Percentiles rank a stretch among this genome's conserved stretches.
Evolutionary conservation across 768 basidiomycete genomes (phyloP).

Genomic region (Pulveroboletus sp.): DNA sequence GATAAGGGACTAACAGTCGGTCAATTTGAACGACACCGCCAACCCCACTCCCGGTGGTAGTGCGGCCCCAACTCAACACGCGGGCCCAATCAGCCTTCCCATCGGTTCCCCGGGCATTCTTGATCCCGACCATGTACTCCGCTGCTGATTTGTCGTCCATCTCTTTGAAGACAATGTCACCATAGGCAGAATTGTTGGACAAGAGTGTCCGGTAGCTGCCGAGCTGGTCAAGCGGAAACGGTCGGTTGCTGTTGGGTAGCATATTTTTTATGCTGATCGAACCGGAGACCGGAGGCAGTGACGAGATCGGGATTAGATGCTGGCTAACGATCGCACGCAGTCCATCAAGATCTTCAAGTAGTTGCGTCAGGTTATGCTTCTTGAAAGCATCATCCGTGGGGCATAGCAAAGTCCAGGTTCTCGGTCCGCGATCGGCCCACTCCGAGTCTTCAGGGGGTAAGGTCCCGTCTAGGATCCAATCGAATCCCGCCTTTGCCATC

Average conservation of each 20-base stretch:
- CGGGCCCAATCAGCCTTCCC: slow-evolving; percentile 61
- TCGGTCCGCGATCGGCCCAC: slow-evolving; percentile 52
- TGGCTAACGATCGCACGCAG: slow-evolving; percentile 67
- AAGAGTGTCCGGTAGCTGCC: slow-evolving; percentile 76
- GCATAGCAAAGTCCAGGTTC: slow-evolving; percentile 86
- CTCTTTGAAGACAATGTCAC: slow-evolving; percentile 77
- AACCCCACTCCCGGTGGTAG: slow-evolving; percentile 65
- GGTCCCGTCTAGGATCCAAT: slow-evolving; percentile 89
- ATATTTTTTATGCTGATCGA: slow-evolving; percentile 30
- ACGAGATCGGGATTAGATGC: slow-evolving; percentile 62
- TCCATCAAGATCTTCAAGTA: slow-evolving; percentile 55
- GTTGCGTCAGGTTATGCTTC: slow-evolving; percentile 71
- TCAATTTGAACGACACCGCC: slow-evolving; percentile 93
- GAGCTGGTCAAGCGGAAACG: slow-evolving; percentile 67
- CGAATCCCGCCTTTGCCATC: slow-evolving; percentile 80
- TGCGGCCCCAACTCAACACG: slow-evolving; percentile 72
- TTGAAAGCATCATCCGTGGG: slow-evolving; percentile 94
- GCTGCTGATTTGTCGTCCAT: slow-evolving; percentile 39
- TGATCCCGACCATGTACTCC: slow-evolving; percentile 65
- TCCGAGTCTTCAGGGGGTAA: slow-evolving; percentile 67
- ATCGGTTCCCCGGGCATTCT: slow-evolving; percentile 66
- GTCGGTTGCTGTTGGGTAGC: slow-evolving; percentile 63
- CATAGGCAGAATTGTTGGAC: slow-evolving; percentile 65
- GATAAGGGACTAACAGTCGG: slow-evolving; percentile 77
- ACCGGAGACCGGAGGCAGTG: slow-evolving; percentile 19